Evolutionary conservation across 495 filamentous ascomycete species (phyloP).

Genomic region (Penicillium argentinense): DNA sequence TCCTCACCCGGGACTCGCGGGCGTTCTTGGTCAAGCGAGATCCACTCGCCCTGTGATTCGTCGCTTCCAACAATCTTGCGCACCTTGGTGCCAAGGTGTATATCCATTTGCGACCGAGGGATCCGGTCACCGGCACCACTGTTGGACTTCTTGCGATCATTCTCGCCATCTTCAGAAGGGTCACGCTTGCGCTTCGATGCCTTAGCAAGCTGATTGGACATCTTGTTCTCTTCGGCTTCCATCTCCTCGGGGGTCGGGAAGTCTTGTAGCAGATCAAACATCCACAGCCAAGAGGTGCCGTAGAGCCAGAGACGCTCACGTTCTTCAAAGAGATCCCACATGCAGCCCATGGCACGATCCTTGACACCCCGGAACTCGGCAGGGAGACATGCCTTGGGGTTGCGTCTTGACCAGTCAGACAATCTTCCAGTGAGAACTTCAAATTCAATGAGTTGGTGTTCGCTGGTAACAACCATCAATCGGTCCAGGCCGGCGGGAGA

Average conservation of each 20-base stretch:
- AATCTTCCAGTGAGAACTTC: slow-evolving; percentile 70
- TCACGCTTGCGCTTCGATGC: slow-evolving; percentile 49
- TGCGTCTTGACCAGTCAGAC: slow-evolving; percentile 81
- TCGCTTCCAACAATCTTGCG: slow-evolving; percentile 44
- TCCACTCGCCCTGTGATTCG: slow-evolving; percentile 40
- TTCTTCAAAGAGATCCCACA: slow-evolving; percentile 70
- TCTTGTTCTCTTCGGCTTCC: slow-evolving; percentile 23
- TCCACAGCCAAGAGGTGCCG: slow-evolving; percentile 82
- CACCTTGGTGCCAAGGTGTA: slow-evolving; percentile 61
- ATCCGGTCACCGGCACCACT: slow-evolving; percentile 64
- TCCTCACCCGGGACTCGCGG: slow-evolving; percentile 45
- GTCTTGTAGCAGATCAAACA: slow-evolving; percentile 82
- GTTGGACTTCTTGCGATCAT: slow-evolving; percentile 39
- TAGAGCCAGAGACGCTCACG: slow-evolving; percentile 80
- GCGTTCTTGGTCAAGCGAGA: slow-evolving; percentile 47
- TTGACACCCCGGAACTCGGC: slow-evolving; percentile 65
- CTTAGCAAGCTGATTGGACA: slow-evolving; percentile 24
- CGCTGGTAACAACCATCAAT: slow-evolving; percentile 72
- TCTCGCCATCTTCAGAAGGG: slow-evolving; percentile 32
- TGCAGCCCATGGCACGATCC: slow-evolving; percentile 75
- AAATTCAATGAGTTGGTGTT: slow-evolving; percentile 75
- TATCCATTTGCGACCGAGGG: slow-evolving; percentile 52
- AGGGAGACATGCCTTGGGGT: slow-evolving; percentile 73
- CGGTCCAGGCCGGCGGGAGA: slow-evolving; percentile 49
- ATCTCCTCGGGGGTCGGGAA: slow-evolving; percentile 48